Evolutionary conservation across 2,329 filamentous ascomycete species (phyloP).

Genomic region (Lasiodiplodia theobromae): DNA sequence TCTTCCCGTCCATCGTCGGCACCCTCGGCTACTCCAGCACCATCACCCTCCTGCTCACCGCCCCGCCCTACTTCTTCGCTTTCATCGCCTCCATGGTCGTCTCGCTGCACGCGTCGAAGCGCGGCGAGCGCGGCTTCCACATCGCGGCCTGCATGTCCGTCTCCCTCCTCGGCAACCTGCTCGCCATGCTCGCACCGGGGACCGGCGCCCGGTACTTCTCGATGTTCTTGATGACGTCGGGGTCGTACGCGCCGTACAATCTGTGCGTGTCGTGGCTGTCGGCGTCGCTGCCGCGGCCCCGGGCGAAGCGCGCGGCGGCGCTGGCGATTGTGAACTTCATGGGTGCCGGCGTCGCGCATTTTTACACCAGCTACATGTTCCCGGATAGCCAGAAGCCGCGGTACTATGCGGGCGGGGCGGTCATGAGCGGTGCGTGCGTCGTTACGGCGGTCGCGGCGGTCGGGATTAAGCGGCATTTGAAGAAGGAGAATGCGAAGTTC

Average conservation of each 20-base stretch:
- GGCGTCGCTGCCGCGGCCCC: conserved; percentile 18
- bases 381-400: conserved; percentile 30
- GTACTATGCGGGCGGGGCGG: conserved; percentile 31
- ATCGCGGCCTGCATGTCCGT: conserved; percentile 16
- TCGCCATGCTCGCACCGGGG: conserved; percentile 11
- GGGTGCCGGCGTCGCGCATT: conserved; percentile 10
- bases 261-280: conserved; percentile 8
- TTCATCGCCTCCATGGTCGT: conserved; percentile 32
- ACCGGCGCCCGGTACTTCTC: conserved; percentile 40
- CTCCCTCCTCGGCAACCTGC: conserved; percentile 5
- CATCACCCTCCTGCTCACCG: conserved; percentile 43
- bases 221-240: conserved; percentile 39
- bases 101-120: conserved; percentile 26
- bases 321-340: conserved; percentile 31
- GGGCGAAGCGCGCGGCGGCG: conserved; percentile 29
- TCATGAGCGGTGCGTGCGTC: conserved; percentile 16
- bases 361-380: conserved; percentile 29
- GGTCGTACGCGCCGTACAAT: conserved; percentile 24
- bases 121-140: conserved; percentile 10
- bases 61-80: conserved; percentile 33
- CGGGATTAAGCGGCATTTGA: conserved; percentile 31
- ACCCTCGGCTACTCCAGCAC: conserved; percentile 47
- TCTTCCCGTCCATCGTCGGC: conserved; percentile 46
- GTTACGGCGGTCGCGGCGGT: conserved; percentile 13
- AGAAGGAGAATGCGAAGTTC: conserved; percentile 28